These are phyloP conservation scores for Solanum megistacrolobum DNA, from an alignment of 257 asterid species.

Conservation along the genomic window DNA sequence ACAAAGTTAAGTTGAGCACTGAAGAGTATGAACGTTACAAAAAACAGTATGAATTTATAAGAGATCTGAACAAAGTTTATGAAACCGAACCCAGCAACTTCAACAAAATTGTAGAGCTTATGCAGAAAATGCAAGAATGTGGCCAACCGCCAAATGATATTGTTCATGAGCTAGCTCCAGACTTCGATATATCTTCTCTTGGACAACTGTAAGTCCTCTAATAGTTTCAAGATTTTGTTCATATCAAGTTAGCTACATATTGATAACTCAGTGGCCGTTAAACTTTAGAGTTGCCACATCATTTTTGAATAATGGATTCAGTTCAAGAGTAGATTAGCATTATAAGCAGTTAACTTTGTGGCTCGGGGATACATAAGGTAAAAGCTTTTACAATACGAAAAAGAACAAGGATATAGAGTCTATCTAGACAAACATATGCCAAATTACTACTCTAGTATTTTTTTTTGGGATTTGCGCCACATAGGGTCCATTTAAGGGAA, in stretches of 20 bases:
- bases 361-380: background rate
- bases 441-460: background rate
- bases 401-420: background rate
- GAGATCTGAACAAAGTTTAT: conserved; percentile 55
- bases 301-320: background rate
- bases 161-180: conserved; percentile 89
- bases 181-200: conserved; percentile 58
- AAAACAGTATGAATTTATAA: conserved; percentile 56
- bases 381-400: background rate
- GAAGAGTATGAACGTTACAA: conserved; percentile 62
- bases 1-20: conserved; percentile 44
- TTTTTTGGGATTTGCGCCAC: too few species aligned
- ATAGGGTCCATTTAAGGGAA: background rate
- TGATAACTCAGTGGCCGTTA: background rate
- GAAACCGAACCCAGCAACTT: conserved; percentile 75
- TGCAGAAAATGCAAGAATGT: conserved; percentile 99
- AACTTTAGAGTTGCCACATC: background rate
- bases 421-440: background rate
- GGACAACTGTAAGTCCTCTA: conserved; percentile 67
- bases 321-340: background rate
- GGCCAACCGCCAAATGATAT: conserved; percentile 97
- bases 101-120: conserved; percentile 91
- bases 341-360: background rate
- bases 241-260: background rate
- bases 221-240: background rate